Conservation (phyloP, 2,329 filamentous ascomycete species). For the Xylariaceae sp. region DNA sequence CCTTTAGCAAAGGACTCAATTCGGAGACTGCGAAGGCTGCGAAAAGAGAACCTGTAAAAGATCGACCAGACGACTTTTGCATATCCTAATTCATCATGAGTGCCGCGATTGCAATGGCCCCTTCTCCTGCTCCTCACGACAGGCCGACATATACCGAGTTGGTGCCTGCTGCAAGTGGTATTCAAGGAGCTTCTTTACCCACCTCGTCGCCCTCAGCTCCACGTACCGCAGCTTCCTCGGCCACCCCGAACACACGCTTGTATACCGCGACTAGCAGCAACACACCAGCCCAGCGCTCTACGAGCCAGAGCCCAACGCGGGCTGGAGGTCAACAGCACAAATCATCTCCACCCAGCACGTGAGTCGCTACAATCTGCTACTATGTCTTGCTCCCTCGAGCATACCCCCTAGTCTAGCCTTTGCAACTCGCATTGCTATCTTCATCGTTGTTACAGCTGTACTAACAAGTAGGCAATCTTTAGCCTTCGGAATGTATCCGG, state of each 20-base stretch:
- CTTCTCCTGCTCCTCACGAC: conserved; percentile 66
- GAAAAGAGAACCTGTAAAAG: conserved; percentile 4
- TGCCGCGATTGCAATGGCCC: conserved; percentile 66
- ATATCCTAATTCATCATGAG: conserved; percentile 51
- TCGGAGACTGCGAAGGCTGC: conserved; percentile 9
- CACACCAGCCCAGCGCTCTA: conserved; percentile 44
- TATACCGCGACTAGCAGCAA: conserved; percentile 18
- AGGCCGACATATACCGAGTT: conserved; percentile 52
- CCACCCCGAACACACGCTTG: conserved; percentile 38
- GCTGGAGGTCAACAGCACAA: conserved; percentile 37
- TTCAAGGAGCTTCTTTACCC: conserved; percentile 28
- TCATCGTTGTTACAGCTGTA: neutral
- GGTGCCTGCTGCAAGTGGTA: conserved; percentile 43
- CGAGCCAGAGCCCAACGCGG: conserved; percentile 53
- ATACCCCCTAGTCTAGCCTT: neutral
- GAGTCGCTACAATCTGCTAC: conserved; percentile 35
- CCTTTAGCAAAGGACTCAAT: conserved; percentile 19
- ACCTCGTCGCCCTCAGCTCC: conserved; percentile 45
- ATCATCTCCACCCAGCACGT: conserved; percentile 60
- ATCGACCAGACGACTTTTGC: conserved; percentile 1
- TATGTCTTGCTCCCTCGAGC: conserved; percentile 19
- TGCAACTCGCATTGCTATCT: neutral
- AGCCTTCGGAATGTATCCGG: conserved; percentile 46
- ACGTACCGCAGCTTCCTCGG: conserved; percentile 38
- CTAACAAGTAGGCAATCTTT: conserved; percentile 29